Conservation (phyloP, 805 yeast genomes). For the Candida hispaniensis region DNA sequence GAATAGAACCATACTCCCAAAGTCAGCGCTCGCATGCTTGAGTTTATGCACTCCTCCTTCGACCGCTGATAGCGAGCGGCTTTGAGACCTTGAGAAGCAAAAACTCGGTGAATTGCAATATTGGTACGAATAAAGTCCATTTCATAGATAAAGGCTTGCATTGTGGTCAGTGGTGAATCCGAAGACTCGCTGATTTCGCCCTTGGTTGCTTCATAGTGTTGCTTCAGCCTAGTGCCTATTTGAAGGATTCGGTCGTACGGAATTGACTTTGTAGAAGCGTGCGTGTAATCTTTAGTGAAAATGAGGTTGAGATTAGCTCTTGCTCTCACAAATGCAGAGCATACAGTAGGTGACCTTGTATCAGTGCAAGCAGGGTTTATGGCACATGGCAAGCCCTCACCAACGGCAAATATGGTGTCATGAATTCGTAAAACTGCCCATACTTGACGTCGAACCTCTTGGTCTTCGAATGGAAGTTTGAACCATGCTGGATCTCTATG, state of each 20-base stretch:
- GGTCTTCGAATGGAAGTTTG: slow-evolving; percentile 25
- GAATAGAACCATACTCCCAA: slow-evolving; percentile 15
- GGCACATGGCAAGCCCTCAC: slow-evolving; percentile 27
- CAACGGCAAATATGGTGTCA: slow-evolving; percentile 23
- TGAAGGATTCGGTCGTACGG: slow-evolving; percentile 21
- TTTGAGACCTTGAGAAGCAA: slow-evolving; percentile 16
- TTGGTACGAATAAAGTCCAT: slow-evolving; percentile 24
- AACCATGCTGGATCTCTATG: slow-evolving; percentile 31
- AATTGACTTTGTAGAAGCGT: slow-evolving; percentile 22
- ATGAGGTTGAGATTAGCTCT: slow-evolving; percentile 19
- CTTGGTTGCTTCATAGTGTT: slow-evolving; percentile 20
- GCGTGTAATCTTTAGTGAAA: slow-evolving; percentile 17
- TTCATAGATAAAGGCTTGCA: slow-evolving; percentile 27
- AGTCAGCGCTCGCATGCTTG: slow-evolving; percentile 11
- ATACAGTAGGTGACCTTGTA: slow-evolving; percentile 23
- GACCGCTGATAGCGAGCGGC: slow-evolving; percentile 13
- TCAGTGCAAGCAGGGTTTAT: slow-evolving; percentile 25
- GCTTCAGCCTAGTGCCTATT: slow-evolving; percentile 23
- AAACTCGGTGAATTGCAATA: slow-evolving; percentile 25
- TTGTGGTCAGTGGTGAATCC: slow-evolving; percentile 21
- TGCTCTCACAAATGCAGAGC: slow-evolving; percentile 23
- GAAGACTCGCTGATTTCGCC: slow-evolving; percentile 21
- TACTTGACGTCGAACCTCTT: slow-evolving; percentile 25
- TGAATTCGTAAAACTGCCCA: slow-evolving; percentile 24
- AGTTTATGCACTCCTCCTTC: slow-evolving; percentile 15